Evolutionary conservation across 371 early-diverging fungal genomes (phyloP).

Genomic region (Fennellomyces sp.): DNA sequence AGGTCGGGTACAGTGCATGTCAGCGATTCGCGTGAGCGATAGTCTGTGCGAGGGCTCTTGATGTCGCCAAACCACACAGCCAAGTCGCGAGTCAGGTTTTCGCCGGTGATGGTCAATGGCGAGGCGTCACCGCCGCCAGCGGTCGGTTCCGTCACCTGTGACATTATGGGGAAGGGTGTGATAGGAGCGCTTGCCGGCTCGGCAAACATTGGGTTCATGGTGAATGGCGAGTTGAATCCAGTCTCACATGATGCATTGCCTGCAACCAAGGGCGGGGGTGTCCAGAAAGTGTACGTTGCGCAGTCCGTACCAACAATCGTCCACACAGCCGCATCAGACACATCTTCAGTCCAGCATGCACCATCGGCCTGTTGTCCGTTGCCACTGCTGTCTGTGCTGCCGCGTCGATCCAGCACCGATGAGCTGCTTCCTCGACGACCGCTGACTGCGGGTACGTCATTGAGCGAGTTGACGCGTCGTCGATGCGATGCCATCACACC

Average conservation of each 20-base stretch:
- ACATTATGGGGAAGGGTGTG: constrained; percentile 38
- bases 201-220: constrained; percentile 6
- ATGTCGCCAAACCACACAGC: constrained; percentile 75
- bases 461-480: constrained; percentile 47
- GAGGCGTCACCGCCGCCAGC: background rate
- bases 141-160: constrained; percentile 7
- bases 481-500: constrained; percentile 24
- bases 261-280: constrained; percentile 30
- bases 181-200: constrained; percentile 21
- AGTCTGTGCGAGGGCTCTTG: constrained; percentile 55
- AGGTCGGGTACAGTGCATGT: constrained; percentile 48
- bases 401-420: constrained; percentile 9
- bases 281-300: constrained; percentile 76
- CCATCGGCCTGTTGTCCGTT: constrained; percentile 28
- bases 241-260: constrained; percentile 5
- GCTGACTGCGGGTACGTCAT: constrained; percentile 19
- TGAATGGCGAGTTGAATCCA: constrained; percentile 18
- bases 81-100: constrained; percentile 67
- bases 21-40: constrained; percentile 49
- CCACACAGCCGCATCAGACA: constrained; percentile 87
- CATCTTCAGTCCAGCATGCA: constrained; percentile 81
- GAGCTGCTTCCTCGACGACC: constrained; percentile 6
- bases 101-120: constrained; percentile 59
- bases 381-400: constrained; percentile 11
- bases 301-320: constrained; percentile 89